Evolutionary conservation across 441 rosid species (phyloP), one percentile per base, ranked within the genome.

Genomic region (Hura crepitans): DNA sequence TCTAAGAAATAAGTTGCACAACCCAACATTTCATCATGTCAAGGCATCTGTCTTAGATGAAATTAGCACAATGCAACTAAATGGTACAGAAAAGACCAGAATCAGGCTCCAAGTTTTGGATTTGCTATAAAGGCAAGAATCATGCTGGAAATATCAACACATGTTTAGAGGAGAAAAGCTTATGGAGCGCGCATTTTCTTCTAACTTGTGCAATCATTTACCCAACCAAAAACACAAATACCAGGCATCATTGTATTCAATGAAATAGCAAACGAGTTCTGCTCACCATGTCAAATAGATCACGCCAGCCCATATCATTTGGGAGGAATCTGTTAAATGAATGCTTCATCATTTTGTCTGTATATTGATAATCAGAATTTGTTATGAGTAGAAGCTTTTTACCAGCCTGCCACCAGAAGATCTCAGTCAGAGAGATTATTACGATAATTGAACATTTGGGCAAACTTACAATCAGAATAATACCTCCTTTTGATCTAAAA

Each of bases 331-430:
- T 86, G 74, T 94, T 86, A 64, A 91, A 94, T 60, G 98, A 89
- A 83, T 94, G 97, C 81, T 80, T 88, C 98, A 94, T 94, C 97
- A 91, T 94, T 83, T 91, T 94, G 89, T 94, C 79, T 18, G 96
- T 88, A 83, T 91, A 94, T 75, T 87, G 98, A 79, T 84, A 90
- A 85, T 94, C 98, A 8, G 97, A 94, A 80, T 91, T 94, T 81
- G 97, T 94, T 74, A 94, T 91, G 71, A 94, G 97, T 85, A 94
- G 82, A 72, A 94, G 92, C 80, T 79, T 89, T 86, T 91, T 94
- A 81, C 97, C 97, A 74, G 96, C 98, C 98, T 94, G 87, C 66
- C 70, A 71, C 73, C 65, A 17, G 51, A 68, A 79, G 66, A 46
- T 37, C 55, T 65, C 55, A 7, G 62, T 74, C 54, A 71, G 59